These are phyloP conservation scores for Neurospora sp. DNA, from an alignment of 495 filamentous ascomycete species.

Conservation along the genomic window DNA sequence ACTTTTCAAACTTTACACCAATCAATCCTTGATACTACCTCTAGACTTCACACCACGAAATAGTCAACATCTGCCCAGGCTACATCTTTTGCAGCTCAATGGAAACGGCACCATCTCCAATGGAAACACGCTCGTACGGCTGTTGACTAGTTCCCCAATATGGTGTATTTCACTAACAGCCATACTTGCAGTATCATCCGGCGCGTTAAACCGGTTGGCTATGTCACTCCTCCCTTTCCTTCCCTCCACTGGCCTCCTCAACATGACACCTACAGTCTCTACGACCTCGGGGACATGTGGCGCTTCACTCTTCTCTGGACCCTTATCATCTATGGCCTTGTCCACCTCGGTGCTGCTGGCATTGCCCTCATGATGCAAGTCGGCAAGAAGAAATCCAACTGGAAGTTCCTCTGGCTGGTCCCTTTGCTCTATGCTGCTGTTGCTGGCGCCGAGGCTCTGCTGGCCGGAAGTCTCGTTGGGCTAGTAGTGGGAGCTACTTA, in stretches of 20 bases:
- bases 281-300: slow-evolving; percentile 74
- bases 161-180: not conserved
- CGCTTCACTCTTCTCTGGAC: slow-evolving; percentile 91
- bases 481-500: slow-evolving; percentile 81
- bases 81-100: not conserved
- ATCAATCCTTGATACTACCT: not conserved
- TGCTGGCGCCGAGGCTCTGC: slow-evolving; percentile 67
- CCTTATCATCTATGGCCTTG: slow-evolving; percentile 52
- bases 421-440: slow-evolving; percentile 65
- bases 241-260: slow-evolving; percentile 70
- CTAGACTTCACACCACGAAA: not conserved
- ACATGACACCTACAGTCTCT: slow-evolving; percentile 54
- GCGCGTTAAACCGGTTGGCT: slow-evolving; percentile 47
- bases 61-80: not conserved
- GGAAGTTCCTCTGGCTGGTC: slow-evolving; percentile 66
- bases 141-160: not conserved
- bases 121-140: slow-evolving; percentile 13
- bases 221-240: slow-evolving; percentile 68
- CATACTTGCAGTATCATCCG: slow-evolving; percentile 7
- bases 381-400: slow-evolving; percentile 44
- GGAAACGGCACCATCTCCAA: not conserved
- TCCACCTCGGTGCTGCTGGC: slow-evolving; percentile 58
- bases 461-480: slow-evolving; percentile 84
- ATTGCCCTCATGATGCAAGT: slow-evolving; percentile 66
- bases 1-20: not conserved